Conservation (phyloP, 2,329 filamentous ascomycete genomes). For the Xylaria sp. region DNA sequence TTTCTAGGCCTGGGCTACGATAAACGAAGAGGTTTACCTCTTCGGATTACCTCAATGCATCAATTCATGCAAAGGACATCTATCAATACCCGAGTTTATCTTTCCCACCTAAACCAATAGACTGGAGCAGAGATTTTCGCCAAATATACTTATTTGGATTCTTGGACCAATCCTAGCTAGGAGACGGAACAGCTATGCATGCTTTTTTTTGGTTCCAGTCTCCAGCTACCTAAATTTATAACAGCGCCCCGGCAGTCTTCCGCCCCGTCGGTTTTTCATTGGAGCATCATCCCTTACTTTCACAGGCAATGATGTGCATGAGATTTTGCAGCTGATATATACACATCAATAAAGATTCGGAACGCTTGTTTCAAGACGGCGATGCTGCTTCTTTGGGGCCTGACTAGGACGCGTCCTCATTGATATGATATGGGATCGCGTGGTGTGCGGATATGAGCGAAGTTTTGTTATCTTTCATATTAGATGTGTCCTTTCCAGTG, state of each 20-base stretch:
- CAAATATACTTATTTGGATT: slow-evolving; percentile 10
- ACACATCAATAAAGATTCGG: slow-evolving; percentile 10
- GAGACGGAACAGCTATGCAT: slow-evolving; percentile 2
- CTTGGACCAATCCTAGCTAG: slow-evolving; percentile 9
- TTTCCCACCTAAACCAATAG: slow-evolving; percentile 23
- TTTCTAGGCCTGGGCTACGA: slow-evolving; percentile 20
- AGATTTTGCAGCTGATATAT: slow-evolving; percentile 14
- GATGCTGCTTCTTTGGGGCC: not conserved
- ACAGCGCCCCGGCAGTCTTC: slow-evolving; percentile 3
- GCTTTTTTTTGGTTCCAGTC: slow-evolving; percentile 11
- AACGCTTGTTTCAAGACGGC: slow-evolving; percentile 1
- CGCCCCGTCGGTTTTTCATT: slow-evolving; percentile 1
- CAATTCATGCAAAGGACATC: slow-evolving; percentile 14
- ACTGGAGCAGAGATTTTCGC: slow-evolving; percentile 21
- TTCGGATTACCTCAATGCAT: slow-evolving; percentile 7
- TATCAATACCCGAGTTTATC: slow-evolving; percentile 27
- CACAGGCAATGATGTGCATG: not conserved
- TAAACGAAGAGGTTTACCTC: slow-evolving; percentile 17
- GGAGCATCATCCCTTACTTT: not conserved
- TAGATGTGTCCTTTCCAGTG: not conserved
- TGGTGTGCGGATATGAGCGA: slow-evolving; percentile 9
- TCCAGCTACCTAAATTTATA: slow-evolving; percentile 4
- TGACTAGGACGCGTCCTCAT: slow-evolving; percentile 7
- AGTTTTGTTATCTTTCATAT: not conserved
- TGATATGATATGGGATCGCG: not conserved